phyloP scores from a whole-genome alignment of 768 basidiomycete genomes.

The Arthromyces matolae region DNA sequence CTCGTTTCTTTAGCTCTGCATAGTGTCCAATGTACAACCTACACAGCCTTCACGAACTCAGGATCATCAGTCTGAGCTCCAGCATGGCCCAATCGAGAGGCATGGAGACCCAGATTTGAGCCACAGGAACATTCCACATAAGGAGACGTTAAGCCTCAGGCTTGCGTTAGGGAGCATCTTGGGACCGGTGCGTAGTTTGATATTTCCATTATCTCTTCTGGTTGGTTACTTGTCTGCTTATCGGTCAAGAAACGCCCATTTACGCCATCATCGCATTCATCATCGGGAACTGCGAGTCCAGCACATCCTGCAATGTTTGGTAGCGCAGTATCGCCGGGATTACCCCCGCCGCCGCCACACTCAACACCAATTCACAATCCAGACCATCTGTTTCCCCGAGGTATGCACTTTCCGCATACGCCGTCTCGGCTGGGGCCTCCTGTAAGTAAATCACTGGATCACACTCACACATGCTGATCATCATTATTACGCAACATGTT shows the following conservation, averaged over 20 bases:
- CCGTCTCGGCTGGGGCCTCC: conserved; percentile 19
- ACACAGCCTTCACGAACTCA: conserved; percentile 35
- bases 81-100: conserved; percentile 17
- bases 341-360: conserved; percentile 23
- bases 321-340: conserved; percentile 16
- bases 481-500: neutral
- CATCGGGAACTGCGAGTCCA: conserved; percentile 51
- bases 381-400: conserved; percentile 25
- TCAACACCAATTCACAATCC: conserved; percentile 20
- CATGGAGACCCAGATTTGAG: conserved; percentile 23
- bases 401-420: conserved; percentile 19
- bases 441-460: conserved; percentile 11
- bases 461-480: conserved; percentile 4
- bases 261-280: conserved; percentile 40
- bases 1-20: neutral
- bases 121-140: conserved; percentile 34
- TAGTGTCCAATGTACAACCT: neutral
- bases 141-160: conserved; percentile 49
- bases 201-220: conserved; percentile 10
- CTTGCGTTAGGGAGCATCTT: conserved; percentile 60
- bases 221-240: conserved; percentile 7
- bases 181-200: conserved; percentile 44
- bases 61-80: conserved; percentile 27
- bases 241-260: conserved; percentile 47
- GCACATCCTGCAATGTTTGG: conserved; percentile 34